Conservation (phyloP, 2,329 filamentous ascomycete genomes). For the Sordariomycetes sp. region DNA sequence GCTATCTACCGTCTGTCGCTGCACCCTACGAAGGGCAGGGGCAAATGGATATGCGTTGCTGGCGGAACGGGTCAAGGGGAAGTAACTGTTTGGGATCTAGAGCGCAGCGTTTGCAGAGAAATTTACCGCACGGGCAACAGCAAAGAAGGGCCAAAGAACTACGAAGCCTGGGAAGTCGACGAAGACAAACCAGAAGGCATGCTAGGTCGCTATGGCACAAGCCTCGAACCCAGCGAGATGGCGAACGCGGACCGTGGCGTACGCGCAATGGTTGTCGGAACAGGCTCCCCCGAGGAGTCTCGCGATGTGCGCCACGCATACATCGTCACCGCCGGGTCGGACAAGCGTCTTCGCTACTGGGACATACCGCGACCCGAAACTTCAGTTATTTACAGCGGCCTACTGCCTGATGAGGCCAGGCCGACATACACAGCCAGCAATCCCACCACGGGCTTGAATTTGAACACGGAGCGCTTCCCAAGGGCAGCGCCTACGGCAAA, state of each 20-base stretch:
- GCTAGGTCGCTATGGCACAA: slow-evolving; percentile 74
- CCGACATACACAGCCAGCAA: slow-evolving; percentile 63
- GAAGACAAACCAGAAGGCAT: slow-evolving; percentile 82
- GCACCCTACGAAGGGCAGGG: slow-evolving; percentile 69
- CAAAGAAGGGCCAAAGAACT: slow-evolving; percentile 54
- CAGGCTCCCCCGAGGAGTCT: slow-evolving; percentile 61
- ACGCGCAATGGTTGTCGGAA: slow-evolving; percentile 64
- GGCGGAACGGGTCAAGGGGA: slow-evolving; percentile 83
- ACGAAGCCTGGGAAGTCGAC: slow-evolving; percentile 82
- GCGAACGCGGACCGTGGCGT: slow-evolving; percentile 57
- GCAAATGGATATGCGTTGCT: slow-evolving; percentile 79
- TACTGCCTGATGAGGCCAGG: slow-evolving; percentile 58
- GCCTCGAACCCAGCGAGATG: slow-evolving; percentile 52
- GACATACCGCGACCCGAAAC: slow-evolving; percentile 71
- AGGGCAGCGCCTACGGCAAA: slow-evolving; percentile 22
- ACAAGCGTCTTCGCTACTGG: slow-evolving; percentile 92
- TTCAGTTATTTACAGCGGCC: slow-evolving; percentile 72
- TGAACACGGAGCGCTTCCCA: slow-evolving; percentile 57
- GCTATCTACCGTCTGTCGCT: slow-evolving; percentile 72
- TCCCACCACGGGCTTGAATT: slow-evolving; percentile 50
- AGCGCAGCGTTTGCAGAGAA: slow-evolving; percentile 81
- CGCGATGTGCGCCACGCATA: slow-evolving; percentile 71
- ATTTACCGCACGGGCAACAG: slow-evolving; percentile 66
- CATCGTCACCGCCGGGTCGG: slow-evolving; percentile 77
- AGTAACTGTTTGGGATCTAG: slow-evolving; percentile 90